These are phyloP conservation scores for Cyclotella cryptica DNA, from an alignment of 108 stramenopile genomes.

Conservation along the genomic window DNA sequence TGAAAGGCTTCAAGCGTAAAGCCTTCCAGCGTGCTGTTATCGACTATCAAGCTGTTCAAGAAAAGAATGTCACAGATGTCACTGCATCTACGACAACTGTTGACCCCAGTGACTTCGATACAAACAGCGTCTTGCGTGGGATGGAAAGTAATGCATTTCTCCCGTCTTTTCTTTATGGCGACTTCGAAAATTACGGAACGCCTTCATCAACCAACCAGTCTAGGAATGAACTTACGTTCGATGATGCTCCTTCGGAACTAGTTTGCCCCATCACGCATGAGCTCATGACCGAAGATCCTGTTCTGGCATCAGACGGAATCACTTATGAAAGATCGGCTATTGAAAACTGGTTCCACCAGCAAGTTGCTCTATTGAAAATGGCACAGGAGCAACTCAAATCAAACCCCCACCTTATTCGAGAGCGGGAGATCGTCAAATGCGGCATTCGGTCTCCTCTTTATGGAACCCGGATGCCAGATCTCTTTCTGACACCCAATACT, in stretches of 20 bases:
- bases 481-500: constrained; percentile 36
- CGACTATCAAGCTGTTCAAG: constrained; percentile 22
- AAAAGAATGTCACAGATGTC: background rate
- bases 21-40: constrained; percentile 49
- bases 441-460: constrained; percentile 33
- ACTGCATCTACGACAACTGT: background rate
- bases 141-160: constrained; percentile 28
- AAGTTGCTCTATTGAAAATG: constrained; percentile 10
- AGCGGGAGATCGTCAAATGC: constrained; percentile 13
- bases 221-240: background rate
- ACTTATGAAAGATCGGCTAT: constrained; percentile 83
- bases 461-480: constrained; percentile 22
- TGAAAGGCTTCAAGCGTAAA: constrained; percentile 58
- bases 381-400: constrained; percentile 15
- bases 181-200: background rate
- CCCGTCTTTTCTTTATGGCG: constrained; percentile 38
- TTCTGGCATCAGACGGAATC: constrained; percentile 78
- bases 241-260: constrained; percentile 41
- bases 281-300: constrained; percentile 75
- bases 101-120: background rate
- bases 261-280: constrained; percentile 71
- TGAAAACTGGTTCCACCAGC: constrained; percentile 54
- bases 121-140: constrained; percentile 10
- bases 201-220: background rate
- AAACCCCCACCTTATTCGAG: constrained; percentile 22